These are phyloP conservation scores for Osmozyma mogii DNA, from an alignment of 805 yeast genomes.

Conservation along the genomic window DNA sequence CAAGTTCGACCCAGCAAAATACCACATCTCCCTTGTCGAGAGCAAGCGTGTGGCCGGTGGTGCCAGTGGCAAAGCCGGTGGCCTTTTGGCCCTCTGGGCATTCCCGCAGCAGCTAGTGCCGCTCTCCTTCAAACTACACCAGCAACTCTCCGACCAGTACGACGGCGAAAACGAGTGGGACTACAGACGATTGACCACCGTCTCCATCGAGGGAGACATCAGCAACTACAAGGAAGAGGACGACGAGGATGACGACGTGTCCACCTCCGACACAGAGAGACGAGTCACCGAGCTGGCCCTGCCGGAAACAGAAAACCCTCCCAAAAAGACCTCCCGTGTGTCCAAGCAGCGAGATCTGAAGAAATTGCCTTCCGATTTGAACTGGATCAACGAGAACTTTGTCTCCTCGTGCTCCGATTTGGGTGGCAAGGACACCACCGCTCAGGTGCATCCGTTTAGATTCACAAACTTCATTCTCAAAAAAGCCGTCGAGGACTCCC, in stretches of 20 bases:
- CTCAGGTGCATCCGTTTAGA: slow-evolving; percentile 93
- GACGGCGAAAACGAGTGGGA: slow-evolving; percentile 91
- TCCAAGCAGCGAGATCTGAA: slow-evolving; percentile 16
- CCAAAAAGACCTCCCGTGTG: slow-evolving; percentile 32
- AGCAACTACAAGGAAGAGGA: slow-evolving; percentile 16
- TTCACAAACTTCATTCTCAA: slow-evolving; percentile 79
- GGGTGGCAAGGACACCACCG: slow-evolving; percentile 84
- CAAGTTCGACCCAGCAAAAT: slow-evolving; percentile 58
- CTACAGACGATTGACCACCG: slow-evolving; percentile 79
- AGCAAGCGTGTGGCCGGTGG: slow-evolving; percentile 94
- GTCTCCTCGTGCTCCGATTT: slow-evolving; percentile 69
- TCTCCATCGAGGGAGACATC: slow-evolving; percentile 80
- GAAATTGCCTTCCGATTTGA: slow-evolving; percentile 51
- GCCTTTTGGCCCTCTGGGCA: slow-evolving; percentile 90
- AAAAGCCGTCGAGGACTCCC: slow-evolving; percentile 59
- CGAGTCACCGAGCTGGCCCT: not conserved
- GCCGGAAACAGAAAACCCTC: slow-evolving; percentile 15
- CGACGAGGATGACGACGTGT: slow-evolving; percentile 15
- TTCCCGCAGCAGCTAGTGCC: slow-evolving; percentile 94
- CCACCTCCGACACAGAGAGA: slow-evolving; percentile 11
- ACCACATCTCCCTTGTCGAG: slow-evolving; percentile 81
- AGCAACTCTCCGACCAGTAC: slow-evolving; percentile 67
- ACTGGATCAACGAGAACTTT: slow-evolving; percentile 65
- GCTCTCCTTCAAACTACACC: slow-evolving; percentile 77
- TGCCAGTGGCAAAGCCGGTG: slow-evolving; percentile 97